These are phyloP conservation scores for Pelargonium nanum DNA, from an alignment of 345 rosid species.

Conservation along the genomic window DNA sequence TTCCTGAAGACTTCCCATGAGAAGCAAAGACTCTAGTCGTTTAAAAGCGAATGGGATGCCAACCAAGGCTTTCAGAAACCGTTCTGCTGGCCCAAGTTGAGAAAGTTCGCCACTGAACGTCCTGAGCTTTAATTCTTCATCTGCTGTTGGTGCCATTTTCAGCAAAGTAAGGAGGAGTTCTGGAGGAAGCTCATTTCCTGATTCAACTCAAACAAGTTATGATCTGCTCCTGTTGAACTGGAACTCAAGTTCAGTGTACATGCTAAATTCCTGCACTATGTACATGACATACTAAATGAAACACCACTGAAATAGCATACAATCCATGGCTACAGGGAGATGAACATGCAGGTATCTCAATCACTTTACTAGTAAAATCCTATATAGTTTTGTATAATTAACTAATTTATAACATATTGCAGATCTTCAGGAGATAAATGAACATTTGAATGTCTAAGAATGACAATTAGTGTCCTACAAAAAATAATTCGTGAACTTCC, in stretches of 20 bases:
- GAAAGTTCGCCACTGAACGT: conserved; percentile 61
- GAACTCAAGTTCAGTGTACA: conserved; percentile 8
- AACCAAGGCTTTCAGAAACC: conserved; percentile 76
- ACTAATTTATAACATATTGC: too few species aligned
- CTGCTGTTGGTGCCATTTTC: conserved; percentile 91
- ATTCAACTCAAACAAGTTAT: conserved; percentile 22
- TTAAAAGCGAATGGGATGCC: conserved; percentile 82
- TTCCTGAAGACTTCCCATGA: conserved; percentile 81
- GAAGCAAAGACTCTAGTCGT: conserved; percentile 73
- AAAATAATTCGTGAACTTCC: neutral
- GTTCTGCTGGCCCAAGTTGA: conserved; percentile 84
- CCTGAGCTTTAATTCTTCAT: conserved; percentile 97
- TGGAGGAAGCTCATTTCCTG: conserved; percentile 88
- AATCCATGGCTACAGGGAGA: neutral
- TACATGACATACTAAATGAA: neutral
- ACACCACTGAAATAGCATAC: neutral
- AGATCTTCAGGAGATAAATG: too few species aligned
- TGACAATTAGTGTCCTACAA: neutral
- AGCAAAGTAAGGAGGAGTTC: conserved; percentile 74
- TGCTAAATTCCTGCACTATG: neutral
- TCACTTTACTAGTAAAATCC: too few species aligned
- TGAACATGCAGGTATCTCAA: too few species aligned
- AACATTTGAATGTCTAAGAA: too few species aligned
- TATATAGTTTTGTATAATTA: too few species aligned
- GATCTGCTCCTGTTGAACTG: conserved; percentile 5